Evolutionary conservation across 805 yeast species (phyloP).

Genomic region (Wickerhamiella slavikovae): DNA sequence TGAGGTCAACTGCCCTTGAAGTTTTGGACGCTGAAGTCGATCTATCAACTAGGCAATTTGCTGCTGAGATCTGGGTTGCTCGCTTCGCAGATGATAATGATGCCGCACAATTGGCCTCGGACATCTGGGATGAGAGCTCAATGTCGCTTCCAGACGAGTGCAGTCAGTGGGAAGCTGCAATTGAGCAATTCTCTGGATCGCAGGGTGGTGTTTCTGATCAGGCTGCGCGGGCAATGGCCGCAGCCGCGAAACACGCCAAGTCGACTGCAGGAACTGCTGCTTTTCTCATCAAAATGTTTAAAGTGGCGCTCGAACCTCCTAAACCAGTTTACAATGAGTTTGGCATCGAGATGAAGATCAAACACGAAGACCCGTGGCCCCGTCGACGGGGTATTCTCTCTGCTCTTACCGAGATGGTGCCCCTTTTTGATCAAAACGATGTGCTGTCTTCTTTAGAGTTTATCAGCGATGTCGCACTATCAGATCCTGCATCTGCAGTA

Average conservation of each 20-base stretch:
- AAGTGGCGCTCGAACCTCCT: slow-evolving; percentile 38
- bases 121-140: slow-evolving; percentile 70
- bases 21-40: slow-evolving; percentile 63
- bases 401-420: slow-evolving; percentile 36
- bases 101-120: slow-evolving; percentile 45
- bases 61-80: slow-evolving; percentile 60
- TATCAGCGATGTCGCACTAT: slow-evolving; percentile 40
- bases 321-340: slow-evolving; percentile 34
- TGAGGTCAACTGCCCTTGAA: slow-evolving; percentile 62
- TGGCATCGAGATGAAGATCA: slow-evolving; percentile 51
- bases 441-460: slow-evolving; percentile 15
- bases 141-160: slow-evolving; percentile 28
- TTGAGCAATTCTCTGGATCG: too few relatives aligned
- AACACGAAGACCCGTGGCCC: slow-evolving; percentile 65
- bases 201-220: slow-evolving; percentile 65
- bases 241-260: slow-evolving; percentile 22
- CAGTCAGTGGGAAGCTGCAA: too few relatives aligned
- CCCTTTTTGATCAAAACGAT: slow-evolving; percentile 18
- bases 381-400: slow-evolving; percentile 65
- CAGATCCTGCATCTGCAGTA: slow-evolving; percentile 53
- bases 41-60: slow-evolving; percentile 24
- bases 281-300: slow-evolving; percentile 35
- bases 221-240: slow-evolving; percentile 46
- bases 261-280: slow-evolving; percentile 17
- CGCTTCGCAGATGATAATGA: slow-evolving; percentile 59